phyloP scores from a whole-genome alignment of 1,139 yeast genomes.

The Geotrichum cucujoidarum region DNA sequence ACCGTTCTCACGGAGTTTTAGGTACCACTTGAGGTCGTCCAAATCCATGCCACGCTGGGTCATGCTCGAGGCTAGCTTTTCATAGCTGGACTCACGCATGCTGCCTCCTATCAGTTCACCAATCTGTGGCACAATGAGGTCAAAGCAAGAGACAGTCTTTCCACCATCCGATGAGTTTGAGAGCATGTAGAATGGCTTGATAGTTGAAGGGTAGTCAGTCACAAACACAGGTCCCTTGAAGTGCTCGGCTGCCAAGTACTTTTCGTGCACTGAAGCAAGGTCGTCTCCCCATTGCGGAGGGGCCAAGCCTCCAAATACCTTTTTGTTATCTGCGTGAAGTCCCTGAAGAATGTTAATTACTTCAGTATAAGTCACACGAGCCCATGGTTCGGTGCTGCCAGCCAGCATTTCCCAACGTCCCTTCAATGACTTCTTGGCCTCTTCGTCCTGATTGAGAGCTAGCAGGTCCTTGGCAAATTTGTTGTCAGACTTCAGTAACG shows the following conservation, averaged over 20 bases:
- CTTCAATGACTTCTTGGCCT: constrained; percentile 38
- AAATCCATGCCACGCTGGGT: constrained; percentile 37
- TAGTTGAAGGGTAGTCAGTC: constrained; percentile 73
- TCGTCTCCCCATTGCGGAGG: constrained; percentile 64
- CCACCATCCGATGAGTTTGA: constrained; percentile 35
- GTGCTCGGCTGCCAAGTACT: constrained; percentile 71
- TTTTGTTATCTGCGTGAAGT: constrained; percentile 29
- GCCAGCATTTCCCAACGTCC: constrained; percentile 36
- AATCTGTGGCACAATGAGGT: constrained; percentile 77
- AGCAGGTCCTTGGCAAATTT: constrained; percentile 40
- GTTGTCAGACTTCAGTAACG: constrained; percentile 36
- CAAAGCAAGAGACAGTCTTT: constrained; percentile 84
- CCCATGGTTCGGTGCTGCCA: constrained; percentile 50
- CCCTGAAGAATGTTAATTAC: constrained; percentile 56
- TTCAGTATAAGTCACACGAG: constrained; percentile 63
- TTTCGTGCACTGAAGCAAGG: constrained; percentile 82
- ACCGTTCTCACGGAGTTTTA: constrained; percentile 68
- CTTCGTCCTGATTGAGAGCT: constrained; percentile 37
- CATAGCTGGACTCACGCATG: constrained; percentile 69
- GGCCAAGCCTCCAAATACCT: constrained; percentile 31
- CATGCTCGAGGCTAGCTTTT: constrained; percentile 48
- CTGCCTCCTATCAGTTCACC: constrained; percentile 99
- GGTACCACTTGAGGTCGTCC: constrained; percentile 72
- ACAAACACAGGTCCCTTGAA: constrained; percentile 78
- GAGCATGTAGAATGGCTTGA: constrained; percentile 92